Base-by-base conservation (phyloP, 306 rosid genomes). In the Gillenia trifoliata region DNA sequence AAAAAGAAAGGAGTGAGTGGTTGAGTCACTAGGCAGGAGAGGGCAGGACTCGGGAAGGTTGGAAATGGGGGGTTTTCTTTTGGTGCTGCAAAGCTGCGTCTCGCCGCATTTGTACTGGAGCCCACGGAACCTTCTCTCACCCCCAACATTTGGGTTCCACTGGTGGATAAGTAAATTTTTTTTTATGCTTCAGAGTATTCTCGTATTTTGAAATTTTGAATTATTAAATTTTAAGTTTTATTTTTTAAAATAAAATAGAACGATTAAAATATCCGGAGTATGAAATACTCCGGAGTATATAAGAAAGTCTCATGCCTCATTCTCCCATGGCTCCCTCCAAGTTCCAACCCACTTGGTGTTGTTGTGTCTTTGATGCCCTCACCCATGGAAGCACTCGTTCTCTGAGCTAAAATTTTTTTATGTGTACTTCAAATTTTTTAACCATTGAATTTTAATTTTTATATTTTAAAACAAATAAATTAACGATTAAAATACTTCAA, bases 51-150 rank as follows among this genome's bases (percentile, higher is more conserved):
- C 45, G 36, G 67, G 43, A 30, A 19, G 63, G 63, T 33, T n/a
- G 23, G 62, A 11, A 63, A 23, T 47, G 28, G 59, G 75, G 25
- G 0, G 13, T 65, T 45, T 25, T 16, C 23, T 33, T 19, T 6
- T 12, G 40, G 13, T 8, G 49, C 38, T 40, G 73, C 73, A 43
- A 79, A 77, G 88, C 89, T 80, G 88, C 88, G 86, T 87, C 84
- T 85, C 91, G 90, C 93, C 96, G 90, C 91, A 85, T 85, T 86
- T 71, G 73, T n/a, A 7, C 29, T 76, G 87, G 90, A 45, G 70
- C 88, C 89, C 84, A 85, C 83, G 52, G 80, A 83, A 81, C 88
- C 85, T 79, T 79, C 85, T 47, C 25, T 30, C 12, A 73, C 5
- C 31, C 20, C 30, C 74, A 56, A 3, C 78, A 33, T 4, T 34